A percentile compares a stretch with the other conserved stretches of the same genome.
Evolutionary conservation across 1,139 yeast species (phyloP).

Genomic region (Diutina neorugosa): DNA sequence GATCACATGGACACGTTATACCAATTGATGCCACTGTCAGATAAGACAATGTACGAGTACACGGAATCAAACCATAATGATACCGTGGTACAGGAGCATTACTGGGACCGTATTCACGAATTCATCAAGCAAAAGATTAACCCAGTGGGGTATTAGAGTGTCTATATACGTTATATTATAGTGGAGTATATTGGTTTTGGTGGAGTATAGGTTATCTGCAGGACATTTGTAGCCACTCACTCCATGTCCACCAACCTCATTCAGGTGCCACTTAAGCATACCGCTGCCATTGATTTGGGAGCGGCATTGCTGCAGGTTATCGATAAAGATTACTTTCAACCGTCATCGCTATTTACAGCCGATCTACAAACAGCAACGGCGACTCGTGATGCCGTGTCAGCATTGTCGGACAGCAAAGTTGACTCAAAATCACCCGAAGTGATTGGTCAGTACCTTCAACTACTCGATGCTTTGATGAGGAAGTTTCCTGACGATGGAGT

Average conservation of each 20-base stretch:
- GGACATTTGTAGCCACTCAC: not conserved
- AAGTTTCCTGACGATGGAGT: slow-evolving; percentile 33
- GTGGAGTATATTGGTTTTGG: not conserved
- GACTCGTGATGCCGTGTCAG: slow-evolving; percentile 14
- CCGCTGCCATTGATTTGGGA: slow-evolving; percentile 35
- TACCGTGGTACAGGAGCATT: slow-evolving; percentile 58
- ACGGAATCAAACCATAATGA: slow-evolving; percentile 66
- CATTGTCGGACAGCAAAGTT: slow-evolving; percentile 12
- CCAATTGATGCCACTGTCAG: slow-evolving; percentile 31
- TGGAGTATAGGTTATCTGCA: not conserved
- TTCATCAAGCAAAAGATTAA: slow-evolving; percentile 37
- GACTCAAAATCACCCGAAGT: slow-evolving; percentile 7
- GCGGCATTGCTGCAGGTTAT: slow-evolving; percentile 38
- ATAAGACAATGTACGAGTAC: slow-evolving; percentile 40
- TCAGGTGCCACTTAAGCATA: slow-evolving; percentile 40
- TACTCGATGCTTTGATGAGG: slow-evolving; percentile 16
- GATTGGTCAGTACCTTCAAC: slow-evolving; percentile 18
- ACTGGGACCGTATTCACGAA: slow-evolving; percentile 57
- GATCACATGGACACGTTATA: slow-evolving; percentile 58
- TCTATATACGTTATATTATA: not conserved
- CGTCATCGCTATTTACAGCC: slow-evolving; percentile 40
- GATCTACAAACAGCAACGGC: slow-evolving; percentile 35
- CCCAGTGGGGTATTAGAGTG: slow-evolving; percentile 22
- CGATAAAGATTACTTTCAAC: slow-evolving; percentile 50
- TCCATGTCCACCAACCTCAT: slow-evolving; percentile 22